Percentiles rank a stretch among this genome's conserved stretches.
These are phyloP conservation scores for Spizellomyces punctatus DNA, from an alignment of 192 early-diverging fungal species.

Conservation along the genomic window DNA sequence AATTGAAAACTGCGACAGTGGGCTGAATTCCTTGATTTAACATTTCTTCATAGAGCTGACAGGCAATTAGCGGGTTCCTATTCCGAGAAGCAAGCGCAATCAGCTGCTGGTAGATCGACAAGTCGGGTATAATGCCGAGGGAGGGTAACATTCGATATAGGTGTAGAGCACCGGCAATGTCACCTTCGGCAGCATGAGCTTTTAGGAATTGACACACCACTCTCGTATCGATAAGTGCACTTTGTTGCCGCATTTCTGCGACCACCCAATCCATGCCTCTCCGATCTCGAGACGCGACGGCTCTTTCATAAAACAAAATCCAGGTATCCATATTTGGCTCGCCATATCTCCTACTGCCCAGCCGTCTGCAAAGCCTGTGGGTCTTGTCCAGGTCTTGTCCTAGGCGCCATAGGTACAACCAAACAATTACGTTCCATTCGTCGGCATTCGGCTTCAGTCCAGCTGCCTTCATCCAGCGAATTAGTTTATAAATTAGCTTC, in stretches of 20 bases:
- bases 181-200: neutral
- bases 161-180: neutral
- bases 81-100: neutral
- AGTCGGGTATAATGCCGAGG: neutral
- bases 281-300: neutral
- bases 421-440: no score
- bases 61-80: neutral
- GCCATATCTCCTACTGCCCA: neutral
- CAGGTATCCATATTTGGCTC: constrained; percentile 1
- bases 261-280: no score
- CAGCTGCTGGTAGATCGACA: neutral
- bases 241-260: constrained; percentile 1
- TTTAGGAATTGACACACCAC: neutral
- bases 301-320: neutral
- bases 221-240: neutral
- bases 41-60: no score
- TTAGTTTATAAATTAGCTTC: no score
- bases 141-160: neutral
- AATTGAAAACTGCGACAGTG: constrained; percentile 3
- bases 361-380: no score
- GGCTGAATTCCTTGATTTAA: neutral
- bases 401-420: no score
- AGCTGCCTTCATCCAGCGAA: no score
- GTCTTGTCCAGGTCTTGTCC: no score
- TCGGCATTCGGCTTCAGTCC: no score